Conservation (phyloP, 768 basidiomycete genomes). For the Sarcodon sp. region DNA sequence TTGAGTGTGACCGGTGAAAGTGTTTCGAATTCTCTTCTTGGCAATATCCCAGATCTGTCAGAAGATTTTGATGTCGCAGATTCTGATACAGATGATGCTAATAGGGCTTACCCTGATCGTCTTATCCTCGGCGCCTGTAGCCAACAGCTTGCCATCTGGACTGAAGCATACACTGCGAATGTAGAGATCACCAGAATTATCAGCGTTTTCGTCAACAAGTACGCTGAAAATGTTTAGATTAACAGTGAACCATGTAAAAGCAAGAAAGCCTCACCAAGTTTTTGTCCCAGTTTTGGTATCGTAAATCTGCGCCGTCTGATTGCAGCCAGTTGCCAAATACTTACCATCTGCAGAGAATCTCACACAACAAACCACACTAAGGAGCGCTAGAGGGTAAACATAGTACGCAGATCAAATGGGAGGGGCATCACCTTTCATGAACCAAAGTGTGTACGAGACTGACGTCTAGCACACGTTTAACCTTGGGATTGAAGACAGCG, state of each 20-base stretch:
- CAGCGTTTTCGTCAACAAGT: conserved; percentile 63
- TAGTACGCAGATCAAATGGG: background rate
- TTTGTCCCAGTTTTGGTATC: conserved; percentile 80
- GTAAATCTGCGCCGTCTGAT: conserved; percentile 90
- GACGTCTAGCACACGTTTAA: conserved; percentile 70
- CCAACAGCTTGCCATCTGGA: conserved; percentile 58
- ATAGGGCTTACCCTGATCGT: conserved; percentile 61
- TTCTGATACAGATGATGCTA: background rate
- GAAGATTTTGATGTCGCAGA: background rate
- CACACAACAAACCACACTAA: conserved; percentile 79
- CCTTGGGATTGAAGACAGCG: conserved; percentile 74
- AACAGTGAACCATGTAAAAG: background rate
- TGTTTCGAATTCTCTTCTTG: conserved; percentile 61
- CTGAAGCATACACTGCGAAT: conserved; percentile 78
- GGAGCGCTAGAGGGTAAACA: background rate
- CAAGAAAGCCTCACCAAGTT: conserved; percentile 48
- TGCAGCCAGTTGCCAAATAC: conserved; percentile 90
- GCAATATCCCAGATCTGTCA: conserved; percentile 84
- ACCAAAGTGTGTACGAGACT: conserved; percentile 73
- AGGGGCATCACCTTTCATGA: conserved; percentile 55
- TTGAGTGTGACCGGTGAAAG: conserved; percentile 83
- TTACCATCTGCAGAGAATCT: conserved; percentile 92
- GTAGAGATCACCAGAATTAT: conserved; percentile 73
- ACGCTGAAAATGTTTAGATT: conserved; percentile 29
- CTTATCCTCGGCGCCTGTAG: conserved; percentile 84